phyloP scores from a whole-genome alignment of 768 basidiomycete species.

The Crucibulum laeve region DNA sequence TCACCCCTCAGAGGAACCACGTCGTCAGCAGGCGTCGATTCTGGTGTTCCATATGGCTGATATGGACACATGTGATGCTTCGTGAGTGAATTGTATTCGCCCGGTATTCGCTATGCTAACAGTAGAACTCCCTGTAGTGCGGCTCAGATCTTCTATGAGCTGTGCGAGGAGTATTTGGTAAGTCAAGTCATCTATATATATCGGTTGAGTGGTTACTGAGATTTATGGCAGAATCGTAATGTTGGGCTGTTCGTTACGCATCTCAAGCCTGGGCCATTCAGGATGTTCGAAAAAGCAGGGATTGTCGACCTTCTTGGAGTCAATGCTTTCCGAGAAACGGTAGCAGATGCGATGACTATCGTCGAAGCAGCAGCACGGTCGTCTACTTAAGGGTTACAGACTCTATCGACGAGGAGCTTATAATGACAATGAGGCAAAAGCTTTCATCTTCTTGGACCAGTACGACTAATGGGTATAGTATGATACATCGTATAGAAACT shows the following conservation, averaged over 20 bases:
- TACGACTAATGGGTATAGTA: no score
- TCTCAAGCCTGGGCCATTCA: constrained; percentile 31
- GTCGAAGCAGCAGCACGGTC: constrained; percentile 20
- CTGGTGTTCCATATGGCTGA: constrained; percentile 94
- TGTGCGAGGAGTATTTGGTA: constrained; percentile 76
- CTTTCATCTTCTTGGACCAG: not conserved
- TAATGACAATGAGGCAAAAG: not conserved
- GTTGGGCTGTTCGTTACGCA: constrained; percentile 53
- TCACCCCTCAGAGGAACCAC: constrained; percentile 88
- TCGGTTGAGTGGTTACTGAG: not conserved
- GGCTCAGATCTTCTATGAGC: constrained; percentile 77
- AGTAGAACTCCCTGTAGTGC: constrained; percentile 43
- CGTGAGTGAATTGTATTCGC: constrained; percentile 46
- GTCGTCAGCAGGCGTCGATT: constrained; percentile 66
- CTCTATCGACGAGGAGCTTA: not conserved
- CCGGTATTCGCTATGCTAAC: not conserved
- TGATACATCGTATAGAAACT: no score
- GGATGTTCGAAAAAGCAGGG: constrained; percentile 45
- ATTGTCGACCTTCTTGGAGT: constrained; percentile 43
- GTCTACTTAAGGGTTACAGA: not conserved
- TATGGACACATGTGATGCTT: constrained; percentile 87
- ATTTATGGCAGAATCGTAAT: constrained; percentile 33
- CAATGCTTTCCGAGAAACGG: constrained; percentile 44
- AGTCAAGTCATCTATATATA: constrained; percentile 5
- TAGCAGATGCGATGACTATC: constrained; percentile 47